These are phyloP conservation scores for Spathaspora jeffriesii DNA, from an alignment of 1,139 yeast species.

Conservation along the genomic window DNA sequence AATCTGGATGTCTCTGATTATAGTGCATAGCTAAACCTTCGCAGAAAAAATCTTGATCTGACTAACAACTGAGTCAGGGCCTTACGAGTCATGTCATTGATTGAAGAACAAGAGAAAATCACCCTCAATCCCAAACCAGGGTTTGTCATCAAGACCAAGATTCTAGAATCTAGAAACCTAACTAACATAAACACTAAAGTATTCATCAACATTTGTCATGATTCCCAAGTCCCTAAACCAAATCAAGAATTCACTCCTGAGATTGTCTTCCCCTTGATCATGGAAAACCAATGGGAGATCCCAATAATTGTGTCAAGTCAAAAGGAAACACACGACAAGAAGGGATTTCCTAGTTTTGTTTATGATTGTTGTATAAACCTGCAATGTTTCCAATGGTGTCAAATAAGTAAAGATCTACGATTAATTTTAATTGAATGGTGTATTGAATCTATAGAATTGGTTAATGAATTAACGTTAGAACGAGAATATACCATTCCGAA, in stretches of 20 bases:
- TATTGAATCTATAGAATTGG: conserved; percentile 64
- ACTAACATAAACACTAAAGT: conserved; percentile 53
- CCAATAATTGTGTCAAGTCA: conserved; percentile 71
- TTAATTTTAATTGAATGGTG: conserved; percentile 61
- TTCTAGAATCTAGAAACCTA: conserved; percentile 33
- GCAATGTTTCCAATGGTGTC: conserved; percentile 62
- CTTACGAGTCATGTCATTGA: conserved; percentile 9
- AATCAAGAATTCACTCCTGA: conserved; percentile 52
- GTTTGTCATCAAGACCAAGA: conserved; percentile 64
- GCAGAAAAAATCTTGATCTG: background rate
- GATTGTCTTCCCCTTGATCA: conserved; percentile 62
- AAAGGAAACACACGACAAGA: conserved; percentile 62
- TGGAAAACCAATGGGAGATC: conserved; percentile 79
- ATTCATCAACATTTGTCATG: conserved; percentile 78
- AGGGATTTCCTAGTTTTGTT: conserved; percentile 63
- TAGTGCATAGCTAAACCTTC: background rate
- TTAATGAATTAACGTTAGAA: conserved; percentile 38
- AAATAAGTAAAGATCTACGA: conserved; percentile 50
- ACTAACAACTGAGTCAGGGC: background rate
- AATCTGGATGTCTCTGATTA: background rate
- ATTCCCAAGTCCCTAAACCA: conserved; percentile 58
- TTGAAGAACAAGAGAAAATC: conserved; percentile 21
- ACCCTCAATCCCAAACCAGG: conserved; percentile 51
- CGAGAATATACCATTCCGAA: conserved; percentile 57
- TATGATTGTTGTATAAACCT: conserved; percentile 77